Base-by-base conservation (phyloP, 2,329 filamentous ascomycete species). In the Calycina herbarum region DNA sequence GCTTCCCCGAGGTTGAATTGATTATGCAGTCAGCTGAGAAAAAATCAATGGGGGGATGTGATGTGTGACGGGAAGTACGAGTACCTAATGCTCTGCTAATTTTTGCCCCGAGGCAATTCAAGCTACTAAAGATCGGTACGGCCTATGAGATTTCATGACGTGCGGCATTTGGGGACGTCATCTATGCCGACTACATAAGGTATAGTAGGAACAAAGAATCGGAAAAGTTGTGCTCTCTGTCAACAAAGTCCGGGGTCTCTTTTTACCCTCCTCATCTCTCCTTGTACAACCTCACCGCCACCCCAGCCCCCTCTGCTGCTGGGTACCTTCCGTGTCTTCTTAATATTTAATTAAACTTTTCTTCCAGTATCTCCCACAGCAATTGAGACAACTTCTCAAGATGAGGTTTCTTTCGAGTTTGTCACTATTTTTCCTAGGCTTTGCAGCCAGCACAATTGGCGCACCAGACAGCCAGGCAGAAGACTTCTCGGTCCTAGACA, bases 401-500 rank as follows among this genome's bases (percentile, higher is more conserved):
- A 51, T 51, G 45, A 11, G n/a, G 45, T 51, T 24, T 20, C n/a
- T 24, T 24, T 51, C n/a, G n/a, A 51, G 45, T 51, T 51, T 51
- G 7, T 24, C 35, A 17, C 6, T 62, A 40, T 40, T 64, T 17
- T 11, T 51, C 27, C 51, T 59, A 42, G 42, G 35, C 33, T 48
- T 35, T 20, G 10, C 8, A 11, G 45, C 45, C 20, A 51, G n/a
- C 45, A 51, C 45, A 51, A 24, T 51, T 51, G 45, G 45, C 27
- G 45, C 38, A 57, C 45, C 45, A 11, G 45, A 51, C 31, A 67
- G 64, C 29, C 56, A 57, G 24, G 71, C 67, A 27, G 62, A 68
- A n/a, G 68, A 76, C 57, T 76, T 76, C 67, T 73, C 73, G 4
- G 70, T 74, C 56, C 67, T 68, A 13, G 64, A 65, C 13, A 66